A percentile compares a stretch with the other conserved stretches of the same genome.
These are phyloP conservation scores for Zopfochytrium polystomum DNA, from an alignment of 371 early-diverging fungal species.

Conservation along the genomic window DNA sequence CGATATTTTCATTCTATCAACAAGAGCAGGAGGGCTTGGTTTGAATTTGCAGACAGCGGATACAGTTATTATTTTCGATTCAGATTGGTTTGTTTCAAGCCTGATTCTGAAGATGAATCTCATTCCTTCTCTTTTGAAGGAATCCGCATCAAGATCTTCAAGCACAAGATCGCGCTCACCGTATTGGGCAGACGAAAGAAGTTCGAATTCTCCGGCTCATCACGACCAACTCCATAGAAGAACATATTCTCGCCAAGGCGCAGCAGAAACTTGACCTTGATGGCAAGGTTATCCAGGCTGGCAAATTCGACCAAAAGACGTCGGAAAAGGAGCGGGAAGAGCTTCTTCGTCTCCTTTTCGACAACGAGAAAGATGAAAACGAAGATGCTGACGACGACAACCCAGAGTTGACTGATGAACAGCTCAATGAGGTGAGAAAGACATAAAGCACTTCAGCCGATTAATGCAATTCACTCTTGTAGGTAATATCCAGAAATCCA, in stretches of 20 bases:
- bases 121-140: conserved; percentile 28
- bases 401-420: conserved; percentile 78
- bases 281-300: conserved; percentile 98
- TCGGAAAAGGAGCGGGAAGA: conserved; percentile 90
- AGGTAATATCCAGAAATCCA: conserved; percentile 59
- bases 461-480: not conserved
- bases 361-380: conserved; percentile 64
- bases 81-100: conserved; percentile 78
- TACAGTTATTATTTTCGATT: conserved; percentile 99
- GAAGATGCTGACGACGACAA: conserved; percentile 66
- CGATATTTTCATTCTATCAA: conserved; percentile 95
- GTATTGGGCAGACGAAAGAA: conserved; percentile 99
- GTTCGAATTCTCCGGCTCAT: conserved; percentile 98
- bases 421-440: conserved; percentile 76
- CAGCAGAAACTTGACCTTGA: conserved; percentile 95
- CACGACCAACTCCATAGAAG: conserved; percentile 94
- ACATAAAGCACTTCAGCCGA: not conserved
- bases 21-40: conserved; percentile 99
- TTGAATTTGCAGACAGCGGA: conserved; percentile 99
- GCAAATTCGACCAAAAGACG: conserved; percentile 96
- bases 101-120: not conserved
- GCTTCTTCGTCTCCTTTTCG: conserved; percentile 81
- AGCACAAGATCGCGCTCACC: conserved; percentile 99
- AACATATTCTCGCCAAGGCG: conserved; percentile 91
- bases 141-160: conserved; percentile 99